Evolutionary conservation across 164 flowering plant species (phyloP).

Genomic region (Kingdonia uniflora): DNA sequence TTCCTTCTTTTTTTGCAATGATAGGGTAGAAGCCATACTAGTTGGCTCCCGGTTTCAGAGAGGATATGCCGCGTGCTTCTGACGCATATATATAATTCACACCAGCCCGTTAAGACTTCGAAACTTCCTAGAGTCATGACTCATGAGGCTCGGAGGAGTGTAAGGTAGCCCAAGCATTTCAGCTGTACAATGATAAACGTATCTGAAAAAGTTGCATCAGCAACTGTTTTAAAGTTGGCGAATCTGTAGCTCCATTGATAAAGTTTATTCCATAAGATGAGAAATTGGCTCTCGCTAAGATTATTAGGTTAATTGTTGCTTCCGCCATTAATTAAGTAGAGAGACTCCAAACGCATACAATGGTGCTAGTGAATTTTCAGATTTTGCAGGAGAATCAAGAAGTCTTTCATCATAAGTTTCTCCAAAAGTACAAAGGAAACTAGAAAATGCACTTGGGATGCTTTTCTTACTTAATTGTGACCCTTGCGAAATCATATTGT

Average conservation of each 20-base stretch:
- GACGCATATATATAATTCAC: constrained; percentile 1
- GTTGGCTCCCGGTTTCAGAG: not conserved
- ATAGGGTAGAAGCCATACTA: not conserved
- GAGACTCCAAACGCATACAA: constrained; percentile 12
- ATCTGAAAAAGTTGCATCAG: constrained; percentile 1
- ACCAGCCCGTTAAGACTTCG: not conserved
- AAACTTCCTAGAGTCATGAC: not conserved
- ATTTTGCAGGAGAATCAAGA: too few relatives aligned
- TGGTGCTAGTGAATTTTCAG: too few relatives aligned
- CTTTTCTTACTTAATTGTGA: too few relatives aligned
- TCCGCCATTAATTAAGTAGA: constrained; percentile 5
- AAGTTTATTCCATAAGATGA: constrained; percentile 10
- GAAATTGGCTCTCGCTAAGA: not conserved
- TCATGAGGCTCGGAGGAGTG: not conserved
- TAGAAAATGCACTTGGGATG: too few relatives aligned
- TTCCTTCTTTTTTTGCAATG: too few relatives aligned
- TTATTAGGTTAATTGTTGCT: constrained; percentile 1
- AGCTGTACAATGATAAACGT: not conserved
- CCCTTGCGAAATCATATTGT: too few relatives aligned
- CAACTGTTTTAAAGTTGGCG: constrained; percentile 2
- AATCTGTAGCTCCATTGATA: constrained; percentile 2
- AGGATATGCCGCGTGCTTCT: not conserved
- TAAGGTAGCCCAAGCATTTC: not conserved
- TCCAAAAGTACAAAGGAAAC: too few relatives aligned
- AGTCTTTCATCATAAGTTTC: too few relatives aligned